Conservation (phyloP, 768 basidiomycete genomes). For the Hygrocybe coccinea region DNA sequence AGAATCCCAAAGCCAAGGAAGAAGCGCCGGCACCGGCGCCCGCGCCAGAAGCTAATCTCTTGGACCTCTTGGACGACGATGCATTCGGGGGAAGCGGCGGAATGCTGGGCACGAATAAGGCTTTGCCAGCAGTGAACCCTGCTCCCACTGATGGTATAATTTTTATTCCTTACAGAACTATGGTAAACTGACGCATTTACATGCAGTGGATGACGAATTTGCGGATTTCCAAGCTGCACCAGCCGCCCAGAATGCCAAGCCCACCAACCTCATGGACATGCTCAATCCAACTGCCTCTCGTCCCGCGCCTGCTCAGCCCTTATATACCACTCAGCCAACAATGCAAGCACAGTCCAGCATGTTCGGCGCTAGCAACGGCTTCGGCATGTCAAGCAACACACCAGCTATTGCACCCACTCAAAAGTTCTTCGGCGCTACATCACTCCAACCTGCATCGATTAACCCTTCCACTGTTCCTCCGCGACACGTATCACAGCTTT, state of each 20-base stretch:
- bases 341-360: slow-evolving; percentile 6
- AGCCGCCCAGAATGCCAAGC: slow-evolving; percentile 15
- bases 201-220: slow-evolving; percentile 65
- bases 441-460: slow-evolving; percentile 35
- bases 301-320: slow-evolving; percentile 28
- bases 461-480: slow-evolving; percentile 10
- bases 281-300: slow-evolving; percentile 34
- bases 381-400: slow-evolving; percentile 12
- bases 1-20: slow-evolving; percentile 34
- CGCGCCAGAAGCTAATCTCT: slow-evolving; percentile 59
- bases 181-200: slow-evolving; percentile 1
- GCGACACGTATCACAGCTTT: slow-evolving; percentile 12
- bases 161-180: background rate
- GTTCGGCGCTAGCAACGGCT: slow-evolving; percentile 9
- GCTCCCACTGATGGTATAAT: slow-evolving; percentile 40
- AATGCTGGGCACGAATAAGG: slow-evolving; percentile 45
- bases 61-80: slow-evolving; percentile 77
- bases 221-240: slow-evolving; percentile 81
- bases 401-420: slow-evolving; percentile 21
- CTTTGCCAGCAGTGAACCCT: slow-evolving; percentile 44
- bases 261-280: slow-evolving; percentile 46
- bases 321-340: slow-evolving; percentile 21
- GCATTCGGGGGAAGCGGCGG: slow-evolving; percentile 34
- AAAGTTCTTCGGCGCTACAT: slow-evolving; percentile 29
- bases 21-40: slow-evolving; percentile 39